Evolutionary conservation across 2,329 filamentous ascomycete genomes (phyloP).

Genomic region (Claviceps pazoutovae): DNA sequence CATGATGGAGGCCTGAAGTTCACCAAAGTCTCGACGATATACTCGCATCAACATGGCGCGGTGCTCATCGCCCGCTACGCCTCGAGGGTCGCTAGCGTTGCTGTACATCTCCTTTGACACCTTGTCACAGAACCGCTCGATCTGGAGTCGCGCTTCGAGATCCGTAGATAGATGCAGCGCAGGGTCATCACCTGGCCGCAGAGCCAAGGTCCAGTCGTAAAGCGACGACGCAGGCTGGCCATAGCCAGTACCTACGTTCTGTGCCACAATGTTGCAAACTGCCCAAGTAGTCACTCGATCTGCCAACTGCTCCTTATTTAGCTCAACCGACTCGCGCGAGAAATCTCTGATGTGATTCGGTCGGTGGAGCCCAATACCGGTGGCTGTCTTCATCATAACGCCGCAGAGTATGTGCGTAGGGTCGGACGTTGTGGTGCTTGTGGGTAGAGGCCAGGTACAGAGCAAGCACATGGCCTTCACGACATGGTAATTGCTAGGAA

Average conservation of each 20-base stretch:
- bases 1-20: constrained; percentile 46
- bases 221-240: constrained; percentile 67
- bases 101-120: constrained; percentile 69
- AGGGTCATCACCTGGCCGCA: constrained; percentile 44
- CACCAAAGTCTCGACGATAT: constrained; percentile 49
- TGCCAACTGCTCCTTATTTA: constrained; percentile 66
- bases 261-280: constrained; percentile 71
- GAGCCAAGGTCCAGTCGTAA: constrained; percentile 60
- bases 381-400: constrained; percentile 77
- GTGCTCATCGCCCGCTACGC: constrained; percentile 53
- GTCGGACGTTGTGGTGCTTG: constrained; percentile 66
- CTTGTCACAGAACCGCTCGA: constrained; percentile 64
- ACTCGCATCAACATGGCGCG: constrained; percentile 53
- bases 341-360: constrained; percentile 76
- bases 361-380: constrained; percentile 68
- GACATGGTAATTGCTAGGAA: constrained; percentile 65
- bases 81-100: constrained; percentile 58
- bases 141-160: constrained; percentile 53
- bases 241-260: constrained; percentile 70
- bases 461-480: constrained; percentile 69
- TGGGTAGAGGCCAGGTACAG: constrained; percentile 72
- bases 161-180: constrained; percentile 46
- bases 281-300: constrained; percentile 73
- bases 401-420: constrained; percentile 71
- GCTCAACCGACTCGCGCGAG: constrained; percentile 57